These are phyloP conservation scores for Claviceps maximensis DNA, from an alignment of 2,329 filamentous ascomycete genomes.

Conservation along the genomic window DNA sequence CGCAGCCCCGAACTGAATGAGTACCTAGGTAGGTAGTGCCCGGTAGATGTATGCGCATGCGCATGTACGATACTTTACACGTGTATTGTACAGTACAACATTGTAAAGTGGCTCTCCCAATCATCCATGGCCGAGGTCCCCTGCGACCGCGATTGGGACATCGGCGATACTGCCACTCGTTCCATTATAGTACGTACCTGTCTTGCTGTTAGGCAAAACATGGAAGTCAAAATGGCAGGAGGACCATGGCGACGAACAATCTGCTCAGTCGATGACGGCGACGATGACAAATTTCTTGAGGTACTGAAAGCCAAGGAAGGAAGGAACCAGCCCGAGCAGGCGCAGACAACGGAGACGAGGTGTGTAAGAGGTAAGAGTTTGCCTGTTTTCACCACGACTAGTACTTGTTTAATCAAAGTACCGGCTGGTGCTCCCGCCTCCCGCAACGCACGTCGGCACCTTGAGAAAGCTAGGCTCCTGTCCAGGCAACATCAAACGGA, in stretches of 20 bases:
- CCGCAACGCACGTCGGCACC: constrained; percentile 1
- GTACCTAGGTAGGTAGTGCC: no score
- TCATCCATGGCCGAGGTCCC: not conserved
- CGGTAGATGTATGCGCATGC: not conserved
- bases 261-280: not conserved
- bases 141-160: not conserved
- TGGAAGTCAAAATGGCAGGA: not conserved
- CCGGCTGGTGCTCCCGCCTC: not conserved
- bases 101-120: not conserved
- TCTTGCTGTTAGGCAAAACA: no score
- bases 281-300: not conserved
- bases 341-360: not conserved
- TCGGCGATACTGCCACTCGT: not conserved
- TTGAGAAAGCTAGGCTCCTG: not conserved
- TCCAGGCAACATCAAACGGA: not conserved
- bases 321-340: not conserved
- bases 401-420: not conserved
- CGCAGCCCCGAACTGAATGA: not conserved
- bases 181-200: not conserved
- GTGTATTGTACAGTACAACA: not conserved
- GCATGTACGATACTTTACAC: no score
- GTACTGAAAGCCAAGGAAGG: not conserved
- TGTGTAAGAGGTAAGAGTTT: not conserved
- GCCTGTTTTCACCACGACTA: not conserved
- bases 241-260: not conserved